phyloP scores from a whole-genome alignment of 2,329 filamentous ascomycete genomes.

The Akanthomyces lecanii region DNA sequence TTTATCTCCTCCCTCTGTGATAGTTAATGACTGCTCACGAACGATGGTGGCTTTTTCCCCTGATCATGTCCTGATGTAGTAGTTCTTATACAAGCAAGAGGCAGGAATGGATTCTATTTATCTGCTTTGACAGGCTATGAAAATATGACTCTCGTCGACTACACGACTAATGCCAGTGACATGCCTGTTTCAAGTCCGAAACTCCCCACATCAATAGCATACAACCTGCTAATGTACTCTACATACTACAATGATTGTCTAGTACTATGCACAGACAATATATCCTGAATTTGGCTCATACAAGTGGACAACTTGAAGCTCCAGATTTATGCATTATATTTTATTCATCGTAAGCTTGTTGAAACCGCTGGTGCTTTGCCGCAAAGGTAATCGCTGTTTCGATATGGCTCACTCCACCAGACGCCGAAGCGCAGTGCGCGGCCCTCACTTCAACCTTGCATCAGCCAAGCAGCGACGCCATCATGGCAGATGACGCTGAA shows the following conservation, averaged over 20 bases:
- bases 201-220: neutral
- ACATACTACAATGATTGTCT: neutral
- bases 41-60: too few species aligned
- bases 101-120: too few species aligned
- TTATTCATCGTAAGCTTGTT: too few species aligned
- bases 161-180: neutral
- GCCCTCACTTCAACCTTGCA: neutral
- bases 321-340: too few species aligned
- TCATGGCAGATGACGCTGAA: conserved; percentile 33
- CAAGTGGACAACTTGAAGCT: too few species aligned
- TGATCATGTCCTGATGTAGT: too few species aligned
- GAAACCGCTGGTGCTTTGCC: neutral
- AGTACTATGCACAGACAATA: too few species aligned
- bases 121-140: too few species aligned
- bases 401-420: neutral
- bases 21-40: too few species aligned
- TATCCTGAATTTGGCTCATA: neutral
- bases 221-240: neutral
- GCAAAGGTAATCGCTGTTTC: too few species aligned
- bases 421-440: neutral
- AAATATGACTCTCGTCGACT: neutral
- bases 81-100: too few species aligned
- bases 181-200: neutral
- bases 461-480: conserved; percentile 9
- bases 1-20: too few species aligned